Percentiles rank a stretch among this genome's conserved stretches.
Conservation (phyloP, 306 rosid genomes). For the Rosa chinensis region DNA sequence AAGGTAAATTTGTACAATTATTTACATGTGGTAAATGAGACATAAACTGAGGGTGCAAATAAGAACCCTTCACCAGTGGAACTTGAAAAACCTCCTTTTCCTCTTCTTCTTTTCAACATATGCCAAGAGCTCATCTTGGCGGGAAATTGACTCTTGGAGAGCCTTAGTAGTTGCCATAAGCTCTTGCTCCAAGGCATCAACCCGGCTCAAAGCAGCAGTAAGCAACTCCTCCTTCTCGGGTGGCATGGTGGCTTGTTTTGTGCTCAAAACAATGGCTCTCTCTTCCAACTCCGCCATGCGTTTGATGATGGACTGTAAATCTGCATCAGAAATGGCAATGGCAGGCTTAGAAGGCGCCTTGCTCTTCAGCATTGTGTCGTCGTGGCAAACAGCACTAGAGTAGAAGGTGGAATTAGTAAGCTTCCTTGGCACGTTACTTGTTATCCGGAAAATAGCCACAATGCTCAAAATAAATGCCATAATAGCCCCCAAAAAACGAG, state of each 20-base stretch:
- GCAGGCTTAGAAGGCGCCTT: not conserved
- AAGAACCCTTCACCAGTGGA: not conserved
- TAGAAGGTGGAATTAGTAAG: conserved; percentile 16
- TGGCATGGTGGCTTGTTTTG: not conserved
- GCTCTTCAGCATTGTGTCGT: not conserved
- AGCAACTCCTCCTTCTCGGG: conserved; percentile 1
- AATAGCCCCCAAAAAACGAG: not conserved
- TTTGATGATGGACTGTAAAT: not conserved
- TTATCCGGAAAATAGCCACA: not conserved
- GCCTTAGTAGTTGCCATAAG: conserved; percentile 13
- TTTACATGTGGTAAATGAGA: not conserved
- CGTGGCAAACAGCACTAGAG: not conserved
- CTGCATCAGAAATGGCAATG: not conserved
- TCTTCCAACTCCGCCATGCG: conserved; percentile 14
- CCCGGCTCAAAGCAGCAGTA: not conserved
- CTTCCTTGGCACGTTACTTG: conserved; percentile 12
- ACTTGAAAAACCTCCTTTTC: not conserved
- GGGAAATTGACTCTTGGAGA: not conserved
- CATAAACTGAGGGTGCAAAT: not conserved
- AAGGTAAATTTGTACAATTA: not conserved
- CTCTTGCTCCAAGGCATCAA: conserved; percentile 19
- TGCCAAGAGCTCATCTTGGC: conserved; percentile 16
- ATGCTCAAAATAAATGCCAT: conserved; percentile 9
- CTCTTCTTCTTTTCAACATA: conserved; percentile 12
- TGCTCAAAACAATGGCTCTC: conserved; percentile 6